Base-by-base conservation (phyloP, 306 rosid species). In the Prunus mume region DNA sequence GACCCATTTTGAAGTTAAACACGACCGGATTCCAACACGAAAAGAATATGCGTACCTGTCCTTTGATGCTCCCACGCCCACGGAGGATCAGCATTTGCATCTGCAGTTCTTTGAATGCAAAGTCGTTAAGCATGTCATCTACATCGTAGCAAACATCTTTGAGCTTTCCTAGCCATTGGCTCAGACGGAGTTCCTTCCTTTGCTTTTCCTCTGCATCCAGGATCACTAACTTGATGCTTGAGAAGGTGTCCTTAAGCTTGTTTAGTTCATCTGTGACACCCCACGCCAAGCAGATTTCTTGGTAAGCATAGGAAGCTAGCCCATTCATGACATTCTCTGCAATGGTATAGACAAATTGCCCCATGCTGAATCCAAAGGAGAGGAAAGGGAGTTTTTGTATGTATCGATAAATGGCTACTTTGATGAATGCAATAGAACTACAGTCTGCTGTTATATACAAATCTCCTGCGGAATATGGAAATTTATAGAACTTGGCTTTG, bases 191-290 rank as follows among this genome's bases (percentile, higher is more conserved):
- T 3, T 72, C 18, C 9, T 64, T 22, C 38, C 57, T 43, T 27
- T 79, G 82, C 69, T 57, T 65, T 38, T 79, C 71, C 73, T 72
- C 78, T n/a, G 81, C 81, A 15, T 78, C 76, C 20, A 49, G 12
- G 71, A 78, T 69, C 28, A 70, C 65, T 9, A 38, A 9, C 66
- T 45, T 15, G 78, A 65, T 50, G 22, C 14, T 18, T 12, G 27
- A 19, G 5, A 66, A 41, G 51, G 49, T 65, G 13, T 45, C 51
- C 38, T 46, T 5, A 9, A 79, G 78, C 69, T 72, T 65, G 19
- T n/a, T 14, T 18, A 64, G 32, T 13, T 72, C 72, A 14, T 45
- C 77, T 25, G 47, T 13, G 66, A 78, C 63, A 67, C 77, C 68
- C 49, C 77, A 41, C 19, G 60, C 77, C 25, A 65, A 72, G 68